phyloP scores from a whole-genome alignment of 1,284 basidiomycete genomes.

The Cutaneotrichosporon sp. region DNA sequence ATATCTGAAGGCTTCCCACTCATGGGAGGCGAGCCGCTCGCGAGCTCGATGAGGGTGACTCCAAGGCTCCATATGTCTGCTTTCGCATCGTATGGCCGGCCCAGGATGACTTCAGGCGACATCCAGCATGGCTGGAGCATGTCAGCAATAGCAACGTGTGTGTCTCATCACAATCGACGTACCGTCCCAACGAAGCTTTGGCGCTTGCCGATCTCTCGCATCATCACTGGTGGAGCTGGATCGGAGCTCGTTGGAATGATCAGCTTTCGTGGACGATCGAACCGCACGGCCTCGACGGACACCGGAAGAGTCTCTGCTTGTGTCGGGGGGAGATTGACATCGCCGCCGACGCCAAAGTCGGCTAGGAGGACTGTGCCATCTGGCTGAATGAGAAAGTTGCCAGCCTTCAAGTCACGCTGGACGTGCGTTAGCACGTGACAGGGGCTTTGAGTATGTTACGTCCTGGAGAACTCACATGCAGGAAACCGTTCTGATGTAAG shows the following conservation, averaged over 20 bases:
- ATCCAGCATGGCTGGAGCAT: slow-evolving; percentile 80
- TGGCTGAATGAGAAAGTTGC: slow-evolving; percentile 84
- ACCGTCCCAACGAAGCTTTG: slow-evolving; percentile 87
- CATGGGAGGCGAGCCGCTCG: slow-evolving; percentile 36
- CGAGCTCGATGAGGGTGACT: slow-evolving; percentile 60
- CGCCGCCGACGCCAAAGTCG: slow-evolving; percentile 78
- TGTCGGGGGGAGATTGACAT: slow-evolving; percentile 33
- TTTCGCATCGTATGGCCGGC: slow-evolving; percentile 84
- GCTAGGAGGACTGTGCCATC: slow-evolving; percentile 77
- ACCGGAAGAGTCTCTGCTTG: slow-evolving; percentile 17
- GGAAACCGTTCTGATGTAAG: slow-evolving; percentile 83
- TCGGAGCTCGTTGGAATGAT: slow-evolving; percentile 14
- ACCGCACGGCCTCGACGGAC: slow-evolving; percentile 33
- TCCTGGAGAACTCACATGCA: slow-evolving; percentile 59
- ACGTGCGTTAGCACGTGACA: slow-evolving; percentile 9
- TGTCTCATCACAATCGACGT: slow-evolving; percentile 17
- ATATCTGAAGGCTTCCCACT: slow-evolving; percentile 15
- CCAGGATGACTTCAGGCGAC: slow-evolving; percentile 90
- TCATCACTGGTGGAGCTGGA: slow-evolving; percentile 18
- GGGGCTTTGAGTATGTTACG: slow-evolving; percentile 4
- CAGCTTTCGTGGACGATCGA: slow-evolving; percentile 23
- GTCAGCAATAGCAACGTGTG: slow-evolving; percentile 17
- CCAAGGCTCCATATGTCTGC: slow-evolving; percentile 97
- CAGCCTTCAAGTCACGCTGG: slow-evolving; percentile 60
- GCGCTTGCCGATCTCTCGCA: slow-evolving; percentile 61